Conservation (phyloP, 179 eudicot genomes). For the Silene noctiflora region DNA sequence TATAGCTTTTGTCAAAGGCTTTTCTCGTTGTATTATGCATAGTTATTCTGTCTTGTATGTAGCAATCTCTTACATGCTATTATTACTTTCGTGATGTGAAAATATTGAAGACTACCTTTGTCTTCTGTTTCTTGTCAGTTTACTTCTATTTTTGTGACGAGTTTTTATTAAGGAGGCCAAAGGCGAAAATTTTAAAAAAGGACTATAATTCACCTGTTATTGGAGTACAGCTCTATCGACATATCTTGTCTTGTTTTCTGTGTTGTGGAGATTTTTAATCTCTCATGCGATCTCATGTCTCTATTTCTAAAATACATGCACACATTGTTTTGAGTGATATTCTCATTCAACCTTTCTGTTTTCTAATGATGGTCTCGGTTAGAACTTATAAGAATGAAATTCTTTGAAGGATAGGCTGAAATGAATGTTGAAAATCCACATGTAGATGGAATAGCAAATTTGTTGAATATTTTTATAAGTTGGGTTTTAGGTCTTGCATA, state of each 20-base stretch:
- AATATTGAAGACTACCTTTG: not conserved
- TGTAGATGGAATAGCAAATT: not conserved
- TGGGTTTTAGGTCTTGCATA: not conserved
- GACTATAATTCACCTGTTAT: too few species aligned
- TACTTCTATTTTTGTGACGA: too few species aligned
- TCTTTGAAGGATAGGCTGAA: not conserved
- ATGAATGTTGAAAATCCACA: not conserved
- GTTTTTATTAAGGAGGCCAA: too few species aligned
- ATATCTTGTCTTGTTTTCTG: not conserved
- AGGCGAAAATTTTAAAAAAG: too few species aligned
- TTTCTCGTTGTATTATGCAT: not conserved
- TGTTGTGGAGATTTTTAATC: not conserved
- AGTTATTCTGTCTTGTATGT: not conserved
- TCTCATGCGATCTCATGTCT: not conserved
- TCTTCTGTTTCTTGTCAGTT: not conserved
- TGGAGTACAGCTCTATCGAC: too few species aligned
- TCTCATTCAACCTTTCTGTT: not conserved
- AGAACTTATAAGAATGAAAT: too few species aligned
- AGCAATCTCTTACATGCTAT: not conserved
- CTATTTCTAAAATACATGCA: not conserved
- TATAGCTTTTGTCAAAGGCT: not conserved
- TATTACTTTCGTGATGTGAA: not conserved
- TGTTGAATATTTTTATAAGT: too few species aligned
- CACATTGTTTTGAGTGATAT: not conserved
- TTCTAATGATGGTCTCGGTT: not conserved